Conservation (phyloP, 441 rosid species). For the Brassica hybrid region DNA sequence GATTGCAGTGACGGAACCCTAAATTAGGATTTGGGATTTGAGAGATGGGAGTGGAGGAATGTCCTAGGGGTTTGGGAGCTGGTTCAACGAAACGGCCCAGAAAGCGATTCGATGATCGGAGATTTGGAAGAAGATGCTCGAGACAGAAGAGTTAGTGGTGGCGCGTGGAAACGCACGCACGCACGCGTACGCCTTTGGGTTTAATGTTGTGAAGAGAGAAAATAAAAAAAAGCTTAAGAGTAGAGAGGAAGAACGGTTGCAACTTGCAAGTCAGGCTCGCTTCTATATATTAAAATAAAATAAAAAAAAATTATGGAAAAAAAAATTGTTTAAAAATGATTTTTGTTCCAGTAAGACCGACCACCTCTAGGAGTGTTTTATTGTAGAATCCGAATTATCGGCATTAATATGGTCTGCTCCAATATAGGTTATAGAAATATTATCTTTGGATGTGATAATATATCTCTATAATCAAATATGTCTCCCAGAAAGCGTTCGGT, state of each 20-base stretch:
- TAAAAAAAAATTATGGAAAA: background rate
- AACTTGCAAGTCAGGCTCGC: conserved; percentile 5
- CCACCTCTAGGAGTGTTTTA: too few species aligned
- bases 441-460: too few species aligned
- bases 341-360: too few species aligned
- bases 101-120: conserved; percentile 17
- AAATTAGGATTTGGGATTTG: conserved; percentile 46
- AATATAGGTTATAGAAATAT: too few species aligned
- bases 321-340: background rate
- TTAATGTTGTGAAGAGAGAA: background rate
- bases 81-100: background rate
- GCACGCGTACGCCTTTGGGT: background rate
- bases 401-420: too few species aligned
- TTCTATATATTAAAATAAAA: background rate
- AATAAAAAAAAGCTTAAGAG: background rate
- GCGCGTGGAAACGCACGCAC: conserved; percentile 32
- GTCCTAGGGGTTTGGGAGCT: background rate
- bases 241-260: conserved; percentile 21
- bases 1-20: conserved; percentile 41
- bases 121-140: conserved; percentile 10
- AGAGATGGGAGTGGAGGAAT: conserved; percentile 14
- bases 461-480: too few species aligned
- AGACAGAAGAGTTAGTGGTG: background rate
- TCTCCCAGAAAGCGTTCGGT: too few species aligned
- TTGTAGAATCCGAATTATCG: too few species aligned